phyloP scores from a whole-genome alignment of 164 flowering plant genomes.

The Paratinospora sagittata region DNA sequence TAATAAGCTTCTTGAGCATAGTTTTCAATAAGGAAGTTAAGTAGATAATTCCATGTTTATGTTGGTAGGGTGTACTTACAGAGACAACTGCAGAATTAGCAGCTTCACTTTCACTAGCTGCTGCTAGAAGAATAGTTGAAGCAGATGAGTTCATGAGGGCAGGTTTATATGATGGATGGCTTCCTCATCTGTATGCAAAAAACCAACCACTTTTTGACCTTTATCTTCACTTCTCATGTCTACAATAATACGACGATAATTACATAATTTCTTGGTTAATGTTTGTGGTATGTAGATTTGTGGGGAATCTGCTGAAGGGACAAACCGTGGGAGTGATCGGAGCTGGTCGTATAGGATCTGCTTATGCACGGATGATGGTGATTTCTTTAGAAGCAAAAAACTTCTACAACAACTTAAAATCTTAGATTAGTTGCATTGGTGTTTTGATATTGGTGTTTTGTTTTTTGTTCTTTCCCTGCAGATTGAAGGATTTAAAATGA shows the following conservation, averaged over 20 bases:
- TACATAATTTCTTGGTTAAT: not conserved
- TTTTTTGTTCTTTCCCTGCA: constrained; percentile 20
- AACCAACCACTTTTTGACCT: not conserved
- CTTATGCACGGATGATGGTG: constrained; percentile 99
- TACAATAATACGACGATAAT: not conserved
- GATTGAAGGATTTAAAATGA: constrained; percentile 99
- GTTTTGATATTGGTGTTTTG: too few relatives aligned
- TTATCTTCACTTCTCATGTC: not conserved
- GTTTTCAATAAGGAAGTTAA: not conserved
- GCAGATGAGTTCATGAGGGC: constrained; percentile 98
- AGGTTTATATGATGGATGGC: constrained; percentile 97
- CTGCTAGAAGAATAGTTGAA: constrained; percentile 89
- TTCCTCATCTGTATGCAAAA: constrained; percentile 78
- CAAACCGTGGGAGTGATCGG: constrained; percentile 98
- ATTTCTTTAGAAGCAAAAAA: not conserved
- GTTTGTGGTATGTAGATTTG: constrained; percentile 52
- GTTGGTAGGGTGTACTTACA: constrained; percentile 79
- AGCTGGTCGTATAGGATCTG: constrained; percentile 97
- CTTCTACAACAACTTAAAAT: not conserved
- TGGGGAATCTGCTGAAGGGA: constrained; percentile 93
- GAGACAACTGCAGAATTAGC: constrained; percentile 96
- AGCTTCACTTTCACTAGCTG: constrained; percentile 82
- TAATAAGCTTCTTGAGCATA: too few relatives aligned
- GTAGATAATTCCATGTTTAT: constrained; percentile 7
- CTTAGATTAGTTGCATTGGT: not conserved